Percentiles rank a stretch among this genome's conserved stretches.
phyloP scores from a whole-genome alignment of 495 filamentous ascomycete genomes.

The Cercophora sp. region DNA sequence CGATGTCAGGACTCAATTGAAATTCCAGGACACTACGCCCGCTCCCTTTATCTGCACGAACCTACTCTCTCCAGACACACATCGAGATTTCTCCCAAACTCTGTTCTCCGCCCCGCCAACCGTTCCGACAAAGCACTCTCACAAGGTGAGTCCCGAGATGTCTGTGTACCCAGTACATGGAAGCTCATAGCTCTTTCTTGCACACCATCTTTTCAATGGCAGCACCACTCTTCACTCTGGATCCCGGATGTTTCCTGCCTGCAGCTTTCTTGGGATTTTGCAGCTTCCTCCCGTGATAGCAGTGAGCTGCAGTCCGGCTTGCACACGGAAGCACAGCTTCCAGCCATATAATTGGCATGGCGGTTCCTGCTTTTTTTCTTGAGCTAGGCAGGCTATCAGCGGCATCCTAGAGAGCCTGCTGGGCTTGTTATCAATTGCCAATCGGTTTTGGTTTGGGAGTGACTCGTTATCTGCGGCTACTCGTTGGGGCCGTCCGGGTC shows the following conservation, averaged over 20 bases:
- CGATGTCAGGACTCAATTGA: constrained; percentile 17
- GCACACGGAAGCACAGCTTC: constrained; percentile 6
- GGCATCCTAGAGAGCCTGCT: constrained; percentile 11
- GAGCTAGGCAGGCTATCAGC: constrained; percentile 1
- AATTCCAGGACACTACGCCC: background rate
- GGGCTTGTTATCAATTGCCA: constrained; percentile 20
- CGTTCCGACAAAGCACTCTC: too few species aligned
- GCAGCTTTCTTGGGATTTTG: constrained; percentile 7
- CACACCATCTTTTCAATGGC: background rate
- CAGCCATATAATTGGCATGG: constrained; percentile 14
- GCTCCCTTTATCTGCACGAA: background rate
- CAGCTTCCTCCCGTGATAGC: constrained; percentile 16
- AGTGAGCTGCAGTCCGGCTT: constrained; percentile 3
- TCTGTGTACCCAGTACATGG: too few species aligned
- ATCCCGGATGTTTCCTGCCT: constrained; percentile 13
- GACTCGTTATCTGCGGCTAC: constrained; percentile 21
- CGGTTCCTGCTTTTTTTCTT: constrained; percentile 3
- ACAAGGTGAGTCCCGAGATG: too few species aligned
- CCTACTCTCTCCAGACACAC: background rate
- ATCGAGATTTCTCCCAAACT: background rate
- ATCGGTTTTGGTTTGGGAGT: constrained; percentile 12
- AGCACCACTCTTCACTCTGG: background rate
- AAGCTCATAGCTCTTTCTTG: background rate
- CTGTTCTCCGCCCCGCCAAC: background rate
- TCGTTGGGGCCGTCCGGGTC: constrained; percentile 14